phyloP scores from a whole-genome alignment of 495 filamentous ascomycete species.

The Sporormia fimetaria region DNA sequence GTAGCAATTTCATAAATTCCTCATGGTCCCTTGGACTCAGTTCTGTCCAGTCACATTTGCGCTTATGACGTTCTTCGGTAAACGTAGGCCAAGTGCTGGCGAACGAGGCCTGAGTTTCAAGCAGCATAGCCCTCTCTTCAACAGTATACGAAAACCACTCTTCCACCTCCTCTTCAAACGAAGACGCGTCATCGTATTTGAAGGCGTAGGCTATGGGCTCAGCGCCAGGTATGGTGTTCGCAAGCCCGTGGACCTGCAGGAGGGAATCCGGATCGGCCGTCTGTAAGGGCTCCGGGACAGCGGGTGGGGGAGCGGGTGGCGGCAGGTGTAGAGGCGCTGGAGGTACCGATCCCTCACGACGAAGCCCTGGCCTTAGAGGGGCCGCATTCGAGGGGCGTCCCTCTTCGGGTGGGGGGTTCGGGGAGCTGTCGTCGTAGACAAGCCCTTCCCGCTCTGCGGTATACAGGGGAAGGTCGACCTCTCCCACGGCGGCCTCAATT shows the following conservation, averaged over 20 bases:
- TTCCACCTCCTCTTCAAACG: conserved; percentile 76
- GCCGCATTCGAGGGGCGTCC: conserved; percentile 10
- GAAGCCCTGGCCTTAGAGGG: conserved; percentile 41
- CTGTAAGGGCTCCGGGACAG: conserved; percentile 36
- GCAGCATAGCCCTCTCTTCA: conserved; percentile 57
- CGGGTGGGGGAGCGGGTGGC: conserved; percentile 46
- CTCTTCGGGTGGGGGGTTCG: conserved; percentile 1
- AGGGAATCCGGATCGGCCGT: conserved; percentile 70
- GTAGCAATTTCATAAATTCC: conserved; percentile 26
- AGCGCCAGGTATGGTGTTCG: conserved; percentile 64
- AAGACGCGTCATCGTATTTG: conserved; percentile 70
- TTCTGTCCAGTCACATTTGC: conserved; percentile 38
- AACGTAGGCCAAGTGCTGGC: conserved; percentile 50
- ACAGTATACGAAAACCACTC: conserved; percentile 92
- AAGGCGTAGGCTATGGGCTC: conserved; percentile 90
- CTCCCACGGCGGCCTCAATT: conserved; percentile 7
- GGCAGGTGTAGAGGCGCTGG: conserved; percentile 50
- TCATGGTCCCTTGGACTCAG: conserved; percentile 35
- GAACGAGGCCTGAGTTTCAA: conserved; percentile 60
- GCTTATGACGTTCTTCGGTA: conserved; percentile 31
- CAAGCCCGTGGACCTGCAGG: conserved; percentile 65
- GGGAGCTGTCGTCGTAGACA: conserved; percentile 10
- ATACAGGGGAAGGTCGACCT: conserved; percentile 15
- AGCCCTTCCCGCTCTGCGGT: conserved; percentile 24
- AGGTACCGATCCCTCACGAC: conserved; percentile 41